Evolutionary conservation across 1,139 yeast genomes (phyloP).

Genomic region (Pichia sp.): DNA sequence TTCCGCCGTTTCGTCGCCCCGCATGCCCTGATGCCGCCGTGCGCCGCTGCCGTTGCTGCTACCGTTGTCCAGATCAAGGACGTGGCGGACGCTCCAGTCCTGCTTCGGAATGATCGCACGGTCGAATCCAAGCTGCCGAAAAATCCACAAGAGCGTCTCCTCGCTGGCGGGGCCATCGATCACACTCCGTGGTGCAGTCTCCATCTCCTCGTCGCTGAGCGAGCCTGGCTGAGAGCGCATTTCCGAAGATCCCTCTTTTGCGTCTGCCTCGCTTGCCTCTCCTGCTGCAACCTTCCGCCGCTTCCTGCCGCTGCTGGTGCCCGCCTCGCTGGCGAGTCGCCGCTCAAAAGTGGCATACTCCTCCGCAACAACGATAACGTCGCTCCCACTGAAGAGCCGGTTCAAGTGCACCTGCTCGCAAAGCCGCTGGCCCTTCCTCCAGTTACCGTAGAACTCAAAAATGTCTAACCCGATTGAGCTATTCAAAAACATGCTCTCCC

Average conservation of each 20-base stretch:
- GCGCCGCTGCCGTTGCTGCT: background rate
- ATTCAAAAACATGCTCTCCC: slow-evolving; percentile 41
- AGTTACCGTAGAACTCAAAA: slow-evolving; percentile 33
- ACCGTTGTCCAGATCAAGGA: background rate
- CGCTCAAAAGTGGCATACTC: background rate
- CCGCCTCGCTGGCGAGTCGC: too few species aligned
- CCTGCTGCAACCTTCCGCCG: background rate
- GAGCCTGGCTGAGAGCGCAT: background rate
- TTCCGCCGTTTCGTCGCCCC: too few species aligned
- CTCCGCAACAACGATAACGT: slow-evolving; percentile 31
- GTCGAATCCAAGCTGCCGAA: slow-evolving; percentile 9
- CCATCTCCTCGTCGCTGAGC: background rate
- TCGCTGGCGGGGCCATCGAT: slow-evolving; percentile 8
- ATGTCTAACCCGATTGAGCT: slow-evolving; percentile 42
- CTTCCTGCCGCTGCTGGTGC: background rate
- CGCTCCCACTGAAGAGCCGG: slow-evolving; percentile 34
- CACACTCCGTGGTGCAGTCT: background rate
- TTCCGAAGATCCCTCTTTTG: background rate
- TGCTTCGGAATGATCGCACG: slow-evolving; percentile 1
- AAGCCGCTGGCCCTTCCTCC: slow-evolving; percentile 25
- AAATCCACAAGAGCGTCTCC: slow-evolving; percentile 15
- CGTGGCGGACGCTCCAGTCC: background rate
- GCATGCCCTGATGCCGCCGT: background rate
- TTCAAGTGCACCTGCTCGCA: slow-evolving; percentile 41
- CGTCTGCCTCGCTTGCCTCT: background rate